Evolutionary conservation across 2,329 filamentous ascomycete species (phyloP), one percentile per base, ranked within the genome.

Genomic region (Ceratocystis destructans): DNA sequence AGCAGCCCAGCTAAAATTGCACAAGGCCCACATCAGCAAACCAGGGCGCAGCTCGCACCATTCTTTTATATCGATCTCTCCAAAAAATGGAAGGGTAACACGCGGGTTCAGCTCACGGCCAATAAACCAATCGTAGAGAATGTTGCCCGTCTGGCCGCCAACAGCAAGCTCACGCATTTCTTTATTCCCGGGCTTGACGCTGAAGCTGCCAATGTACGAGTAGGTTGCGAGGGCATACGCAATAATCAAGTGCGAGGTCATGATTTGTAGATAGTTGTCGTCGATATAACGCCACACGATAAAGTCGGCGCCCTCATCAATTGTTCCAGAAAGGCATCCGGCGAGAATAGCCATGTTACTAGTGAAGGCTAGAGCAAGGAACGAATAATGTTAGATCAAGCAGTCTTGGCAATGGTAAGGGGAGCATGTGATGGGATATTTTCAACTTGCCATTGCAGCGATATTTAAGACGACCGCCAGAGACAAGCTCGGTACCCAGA

Each of bases 61-160:
- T 68, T 87, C 81, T 77, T 96, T 96, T 76, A 97, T 87, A 73
- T 97, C 93, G 62, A 96, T 81, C 71, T 90, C 88, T 67, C 90
- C 90, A 69, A 96, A 81, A 62, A 95, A 75, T 1, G 91, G 91
- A 28, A 96, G 77, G 0, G 81, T 84, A 68, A 95, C 76, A 62
- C 92, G 89, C 2, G 93, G 93, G 77, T 97, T 97, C 68, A 97
- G 85, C 76, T 97, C 93, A 33, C 93, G 89, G 22, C 93, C 93
- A 70, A 97, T 96, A 77, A 91, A 97, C 85, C 90, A 97, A 76
- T 97, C 93, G 75, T 97, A 96, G 46, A 96, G 76, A 69, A 90
- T 78, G 75, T 96, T 96, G 67, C 91, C 92, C 1, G 85, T 86
- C 73, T 88, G 83, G 17, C 91, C 92, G 55, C 92, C 91, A 1